Evolutionary conservation across 1,284 basidiomycete genomes (phyloP).

Genomic region (Moesziomyces globuligerus): DNA sequence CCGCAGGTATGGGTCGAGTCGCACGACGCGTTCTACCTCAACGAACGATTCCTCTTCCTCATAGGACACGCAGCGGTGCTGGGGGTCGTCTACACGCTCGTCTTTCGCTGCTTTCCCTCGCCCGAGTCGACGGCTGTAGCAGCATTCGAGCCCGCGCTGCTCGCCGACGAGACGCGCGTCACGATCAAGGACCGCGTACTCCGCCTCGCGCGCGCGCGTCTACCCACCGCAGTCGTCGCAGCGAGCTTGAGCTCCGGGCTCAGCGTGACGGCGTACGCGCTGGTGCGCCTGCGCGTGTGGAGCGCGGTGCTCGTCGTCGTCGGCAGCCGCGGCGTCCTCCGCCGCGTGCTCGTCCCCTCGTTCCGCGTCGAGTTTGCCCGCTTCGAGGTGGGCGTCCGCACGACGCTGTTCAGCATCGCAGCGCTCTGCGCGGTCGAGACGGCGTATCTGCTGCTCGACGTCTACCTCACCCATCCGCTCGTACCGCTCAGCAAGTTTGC

Average conservation of each 20-base stretch:
- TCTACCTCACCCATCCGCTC: slow-evolving; percentile 57
- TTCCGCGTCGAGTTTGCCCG: slow-evolving; percentile 48
- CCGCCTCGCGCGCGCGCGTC: slow-evolving; percentile 2
- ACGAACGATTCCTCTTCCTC: slow-evolving; percentile 51
- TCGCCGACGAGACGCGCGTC: slow-evolving; percentile 1
- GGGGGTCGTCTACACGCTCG: slow-evolving; percentile 27
- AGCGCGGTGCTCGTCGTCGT: slow-evolving; percentile 37
- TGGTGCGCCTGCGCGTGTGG: slow-evolving; percentile 49
- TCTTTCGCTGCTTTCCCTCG: slow-evolving; percentile 22
- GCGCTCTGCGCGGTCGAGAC: slow-evolving; percentile 39
- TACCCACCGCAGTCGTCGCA: slow-evolving; percentile 6
- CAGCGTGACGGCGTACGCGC: slow-evolving; percentile 26
- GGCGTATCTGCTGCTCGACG: slow-evolving; percentile 50
- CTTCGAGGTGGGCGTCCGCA: slow-evolving; percentile 24
- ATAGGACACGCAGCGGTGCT: slow-evolving; percentile 20
- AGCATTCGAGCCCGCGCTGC: slow-evolving; percentile 17
- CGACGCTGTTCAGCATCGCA: slow-evolving; percentile 25
- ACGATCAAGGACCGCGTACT: slow-evolving; percentile 44
- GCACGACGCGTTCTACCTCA: slow-evolving; percentile 52
- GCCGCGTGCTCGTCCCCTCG: slow-evolving; percentile 50
- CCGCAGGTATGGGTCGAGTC: slow-evolving; percentile 47
- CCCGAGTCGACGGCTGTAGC: slow-evolving; percentile 23
- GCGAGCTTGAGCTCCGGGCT: slow-evolving; percentile 18
- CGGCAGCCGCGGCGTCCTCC: slow-evolving; percentile 37
- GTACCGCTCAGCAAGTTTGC: slow-evolving; percentile 26